Base-by-base conservation (phyloP, 2,329 filamentous ascomycete genomes). In the Hypoxylon rubiginosum region DNA sequence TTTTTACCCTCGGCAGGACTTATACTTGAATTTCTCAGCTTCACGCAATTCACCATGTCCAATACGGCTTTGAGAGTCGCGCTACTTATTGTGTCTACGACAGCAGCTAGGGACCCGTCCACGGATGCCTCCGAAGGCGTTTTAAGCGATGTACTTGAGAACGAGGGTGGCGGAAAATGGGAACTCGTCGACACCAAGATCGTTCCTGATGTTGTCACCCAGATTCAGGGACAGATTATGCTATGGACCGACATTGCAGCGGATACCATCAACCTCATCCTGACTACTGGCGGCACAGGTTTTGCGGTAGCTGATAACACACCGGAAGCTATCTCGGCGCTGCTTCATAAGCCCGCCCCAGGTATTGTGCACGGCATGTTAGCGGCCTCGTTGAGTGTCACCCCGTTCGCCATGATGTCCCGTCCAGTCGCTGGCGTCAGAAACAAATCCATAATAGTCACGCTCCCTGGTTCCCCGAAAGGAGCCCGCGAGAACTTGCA, bases 301-400 rank as follows among this genome's bases (percentile, higher is more conserved):
- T 99, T 99, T 79, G 91, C 96, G 7, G 84, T 89, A 10, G 88
- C 91, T 59, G 96, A 99, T 81, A 84, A 87, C 45, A 99, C 96
- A 0, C 96, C 96, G 2, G 96, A 98, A 86, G 94, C 94, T 54
- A 87, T 97, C n/a, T 82, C 85, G 13, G 88, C 90, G 4, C 80
- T 98, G 43, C 84, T 98, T 46, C 90, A 97, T 74, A 94, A 92
- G 76, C 89, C 95, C 78, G 96, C 96, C 0, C 90, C 94, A 0
- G 96, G 96, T 0, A 84, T 99, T 53, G 91, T 97, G n/a, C 94
- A 99, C 80, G 94, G 90, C 70, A 99, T 99, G 95, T 84, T 99
- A 45, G 85, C 94, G 5, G 85, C 92, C 19, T 98, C 95, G 0
- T 82, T 97, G 15, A 83, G 88, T 46, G 89, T 98, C 34, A 99